These are phyloP conservation scores for Ilex asprella DNA, from an alignment of 257 asterid genomes.

Conservation along the genomic window DNA sequence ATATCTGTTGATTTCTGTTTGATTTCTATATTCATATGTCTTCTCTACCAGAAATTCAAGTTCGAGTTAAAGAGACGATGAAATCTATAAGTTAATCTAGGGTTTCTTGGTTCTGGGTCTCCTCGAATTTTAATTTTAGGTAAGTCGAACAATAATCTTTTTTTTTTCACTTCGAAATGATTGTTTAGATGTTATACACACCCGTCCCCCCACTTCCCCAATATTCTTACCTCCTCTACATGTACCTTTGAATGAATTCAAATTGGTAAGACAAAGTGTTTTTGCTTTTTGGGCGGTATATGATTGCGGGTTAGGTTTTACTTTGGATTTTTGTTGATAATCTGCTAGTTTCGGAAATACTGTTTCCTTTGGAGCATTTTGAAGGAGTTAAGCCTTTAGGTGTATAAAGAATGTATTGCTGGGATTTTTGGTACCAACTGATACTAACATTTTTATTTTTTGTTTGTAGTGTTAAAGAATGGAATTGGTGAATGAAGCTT, in stretches of 20 bases:
- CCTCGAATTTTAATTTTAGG: constrained; percentile 3
- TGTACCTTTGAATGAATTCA: not conserved
- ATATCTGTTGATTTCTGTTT: not conserved
- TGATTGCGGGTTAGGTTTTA: too few species aligned
- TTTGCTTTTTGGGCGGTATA: constrained; percentile 2
- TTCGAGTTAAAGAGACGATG: constrained; percentile 15
- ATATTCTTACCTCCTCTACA: not conserved
- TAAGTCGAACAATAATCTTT: constrained; percentile 1
- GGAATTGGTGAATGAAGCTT: too few species aligned
- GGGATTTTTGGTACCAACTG: too few species aligned
- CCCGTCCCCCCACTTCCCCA: not conserved
- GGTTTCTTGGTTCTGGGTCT: constrained; percentile 6
- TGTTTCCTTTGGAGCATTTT: not conserved
- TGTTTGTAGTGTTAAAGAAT: too few species aligned
- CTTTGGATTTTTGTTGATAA: too few species aligned
- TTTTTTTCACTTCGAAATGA: not conserved
- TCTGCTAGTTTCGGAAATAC: not conserved
- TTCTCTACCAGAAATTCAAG: constrained; percentile 6
- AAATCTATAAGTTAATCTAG: constrained; percentile 21
- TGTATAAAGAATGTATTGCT: too few species aligned
- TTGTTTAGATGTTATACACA: constrained; percentile 6
- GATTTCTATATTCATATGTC: not conserved
- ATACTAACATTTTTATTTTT: too few species aligned
- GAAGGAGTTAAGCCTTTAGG: too few species aligned
- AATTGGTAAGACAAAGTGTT: not conserved